Base-by-base conservation (phyloP, 306 rosid genomes). In the Sphenostylis stenocarpa region DNA sequence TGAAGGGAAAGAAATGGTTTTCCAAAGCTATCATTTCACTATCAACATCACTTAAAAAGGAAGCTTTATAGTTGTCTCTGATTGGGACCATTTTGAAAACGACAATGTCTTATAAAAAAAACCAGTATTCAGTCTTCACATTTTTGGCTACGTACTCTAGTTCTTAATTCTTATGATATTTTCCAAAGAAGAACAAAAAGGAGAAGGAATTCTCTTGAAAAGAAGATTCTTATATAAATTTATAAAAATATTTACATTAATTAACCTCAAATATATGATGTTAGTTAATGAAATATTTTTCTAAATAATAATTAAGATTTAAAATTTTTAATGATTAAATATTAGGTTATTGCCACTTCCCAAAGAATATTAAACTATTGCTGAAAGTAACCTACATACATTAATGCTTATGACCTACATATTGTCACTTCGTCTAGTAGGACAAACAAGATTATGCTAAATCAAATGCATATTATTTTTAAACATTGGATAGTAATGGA, bases 1-100 rank as follows among this genome's bases (percentile, higher is more conserved):
- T 80, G 87, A 83, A 81, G 83, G 76, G 55, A 65, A 83, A 68
- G 84, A 45, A 84, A 85, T 52, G 81, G 70, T 80, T 60, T 60
- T 83, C 75, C 82, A 79, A 76, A 73, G 77, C 89, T 76, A 88
- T 88, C 91, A 88, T 88, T 83, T 75, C 83, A 73, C 77, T 85
- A 88, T 88, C 81, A 90, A 86, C 77, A 77, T 86, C 87, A 70
- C 90, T 88, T 87, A 80, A 82, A 88, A 90, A 87, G 91, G 83
- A 88, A 85, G 93, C 89, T 86, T 91, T 86, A 76, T 83, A 75
- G 83, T 86, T 91, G 90, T 79, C 81, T 69, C 65, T 52, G 81
- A 82, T 72, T 62, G 48, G 53, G 77, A 87, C 86, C 67, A 28
- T 34, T 55, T n/a, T 38, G 87, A 88, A 82, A 87, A 84, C 43